Percentiles rank a stretch among this genome's conserved stretches.
These are phyloP conservation scores for Brachypodium distachyon DNA, from an alignment of 202 grass and related monocot genomes.

Conservation along the genomic window DNA sequence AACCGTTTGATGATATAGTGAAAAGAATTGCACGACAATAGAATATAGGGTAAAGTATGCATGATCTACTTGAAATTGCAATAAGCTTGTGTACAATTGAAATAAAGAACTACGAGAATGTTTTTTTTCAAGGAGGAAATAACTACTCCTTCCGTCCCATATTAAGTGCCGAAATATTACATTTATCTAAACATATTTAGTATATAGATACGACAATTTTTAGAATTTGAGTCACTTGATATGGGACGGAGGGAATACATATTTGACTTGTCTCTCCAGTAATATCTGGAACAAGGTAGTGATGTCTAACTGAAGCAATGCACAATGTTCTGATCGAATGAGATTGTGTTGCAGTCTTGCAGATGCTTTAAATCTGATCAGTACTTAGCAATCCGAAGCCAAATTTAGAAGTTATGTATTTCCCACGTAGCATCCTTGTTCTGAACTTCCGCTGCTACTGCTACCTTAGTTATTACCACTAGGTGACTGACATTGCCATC, in stretches of 20 bases:
- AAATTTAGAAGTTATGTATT: background rate
- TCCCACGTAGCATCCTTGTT: background rate
- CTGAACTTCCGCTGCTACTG: background rate
- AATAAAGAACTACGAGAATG: no score
- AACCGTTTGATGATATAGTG: background rate
- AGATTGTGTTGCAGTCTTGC: background rate
- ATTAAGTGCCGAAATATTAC: no score
- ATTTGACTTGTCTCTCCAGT: background rate
- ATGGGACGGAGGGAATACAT: no score
- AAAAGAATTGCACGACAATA: background rate
- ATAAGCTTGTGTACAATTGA: background rate
- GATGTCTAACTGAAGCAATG: background rate
- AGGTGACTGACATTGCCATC: background rate
- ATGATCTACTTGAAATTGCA: background rate
- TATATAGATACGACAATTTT: no score
- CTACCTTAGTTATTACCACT: background rate
- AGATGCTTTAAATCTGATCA: background rate
- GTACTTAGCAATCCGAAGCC: background rate
- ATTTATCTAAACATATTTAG: no score
- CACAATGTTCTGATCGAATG: background rate
- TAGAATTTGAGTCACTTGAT: no score
- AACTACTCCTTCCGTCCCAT: no score
- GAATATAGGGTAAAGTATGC: background rate
- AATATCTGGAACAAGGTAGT: background rate
- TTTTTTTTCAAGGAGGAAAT: no score